Conservation (phyloP, 345 rosid species). For the Firmiana major region DNA sequence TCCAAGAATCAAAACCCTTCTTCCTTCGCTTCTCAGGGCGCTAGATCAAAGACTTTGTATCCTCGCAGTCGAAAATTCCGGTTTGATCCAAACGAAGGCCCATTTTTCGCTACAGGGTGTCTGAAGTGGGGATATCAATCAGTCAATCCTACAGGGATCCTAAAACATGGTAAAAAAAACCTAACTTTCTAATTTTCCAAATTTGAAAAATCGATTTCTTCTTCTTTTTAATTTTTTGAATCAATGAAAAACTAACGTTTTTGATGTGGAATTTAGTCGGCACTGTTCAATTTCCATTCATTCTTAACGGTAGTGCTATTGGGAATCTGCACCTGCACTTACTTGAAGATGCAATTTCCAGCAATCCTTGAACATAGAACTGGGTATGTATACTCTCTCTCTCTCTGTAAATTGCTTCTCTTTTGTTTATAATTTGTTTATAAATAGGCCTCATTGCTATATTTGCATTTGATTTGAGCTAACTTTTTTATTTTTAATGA, state of each 20-base stretch:
- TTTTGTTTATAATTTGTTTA: background rate
- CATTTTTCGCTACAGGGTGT: background rate
- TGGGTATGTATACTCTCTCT: conserved; percentile 43
- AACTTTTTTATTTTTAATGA: background rate
- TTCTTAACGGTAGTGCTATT: conserved; percentile 83
- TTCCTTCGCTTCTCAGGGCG: background rate
- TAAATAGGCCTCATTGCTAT: background rate
- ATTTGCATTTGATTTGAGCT: background rate
- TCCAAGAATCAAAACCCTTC: too few relatives aligned
- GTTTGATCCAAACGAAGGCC: background rate
- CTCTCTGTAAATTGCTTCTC: background rate
- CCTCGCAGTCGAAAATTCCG: background rate
- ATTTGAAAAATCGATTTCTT: background rate
- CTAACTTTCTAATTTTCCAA: background rate
- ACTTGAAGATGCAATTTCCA: conserved; percentile 94
- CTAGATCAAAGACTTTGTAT: background rate
- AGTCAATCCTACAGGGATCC: background rate
- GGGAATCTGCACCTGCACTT: conserved; percentile 90
- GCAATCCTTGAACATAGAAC: conserved; percentile 89
- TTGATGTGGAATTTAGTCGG: conserved; percentile 49
- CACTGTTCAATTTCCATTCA: conserved; percentile 92
- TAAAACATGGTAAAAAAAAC: conserved; percentile 17
- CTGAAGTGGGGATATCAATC: conserved; percentile 11
- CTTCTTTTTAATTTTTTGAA: background rate
- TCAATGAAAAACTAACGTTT: background rate